Evolutionary conservation across 2,329 filamentous ascomycete species (phyloP).

Genomic region (Apiospora koreana): DNA sequence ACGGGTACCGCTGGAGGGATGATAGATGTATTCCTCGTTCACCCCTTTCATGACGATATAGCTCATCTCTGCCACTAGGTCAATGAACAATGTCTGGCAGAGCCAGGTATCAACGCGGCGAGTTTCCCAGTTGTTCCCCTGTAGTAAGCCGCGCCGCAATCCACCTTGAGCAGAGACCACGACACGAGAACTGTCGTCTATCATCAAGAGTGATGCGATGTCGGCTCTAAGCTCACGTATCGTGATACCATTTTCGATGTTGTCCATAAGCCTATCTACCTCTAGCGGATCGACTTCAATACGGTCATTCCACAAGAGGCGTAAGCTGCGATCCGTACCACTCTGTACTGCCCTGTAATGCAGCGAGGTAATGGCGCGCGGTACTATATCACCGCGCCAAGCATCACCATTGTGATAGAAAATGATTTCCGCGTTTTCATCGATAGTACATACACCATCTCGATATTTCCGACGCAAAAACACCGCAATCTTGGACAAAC

Average conservation of each 20-base stretch:
- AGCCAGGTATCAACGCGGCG: conserved; percentile 31
- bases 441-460: conserved; percentile 7
- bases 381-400: conserved; percentile 20
- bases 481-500: conserved; percentile 16
- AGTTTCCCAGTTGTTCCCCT: conserved; percentile 35
- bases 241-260: conserved; percentile 28
- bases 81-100: conserved; percentile 32
- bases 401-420: conserved; percentile 20
- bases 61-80: conserved; percentile 20
- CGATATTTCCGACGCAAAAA: conserved; percentile 15
- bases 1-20: conserved; percentile 18
- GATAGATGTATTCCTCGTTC: conserved; percentile 36
- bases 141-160: conserved; percentile 28
- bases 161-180: conserved; percentile 32
- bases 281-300: conserved; percentile 15
- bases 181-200: conserved; percentile 30
- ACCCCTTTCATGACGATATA: conserved; percentile 32
- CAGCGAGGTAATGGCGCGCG: conserved; percentile 16
- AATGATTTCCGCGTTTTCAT: conserved; percentile 19
- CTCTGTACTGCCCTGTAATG: conserved; percentile 22
- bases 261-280: conserved; percentile 16
- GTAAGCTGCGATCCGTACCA: conserved; percentile 20
- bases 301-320: conserved; percentile 18
- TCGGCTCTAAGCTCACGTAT: conserved; percentile 28
- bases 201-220: conserved; percentile 24